Conservation (phyloP, 495 filamentous ascomycete genomes). For the Trichoderma erinaceum region DNA sequence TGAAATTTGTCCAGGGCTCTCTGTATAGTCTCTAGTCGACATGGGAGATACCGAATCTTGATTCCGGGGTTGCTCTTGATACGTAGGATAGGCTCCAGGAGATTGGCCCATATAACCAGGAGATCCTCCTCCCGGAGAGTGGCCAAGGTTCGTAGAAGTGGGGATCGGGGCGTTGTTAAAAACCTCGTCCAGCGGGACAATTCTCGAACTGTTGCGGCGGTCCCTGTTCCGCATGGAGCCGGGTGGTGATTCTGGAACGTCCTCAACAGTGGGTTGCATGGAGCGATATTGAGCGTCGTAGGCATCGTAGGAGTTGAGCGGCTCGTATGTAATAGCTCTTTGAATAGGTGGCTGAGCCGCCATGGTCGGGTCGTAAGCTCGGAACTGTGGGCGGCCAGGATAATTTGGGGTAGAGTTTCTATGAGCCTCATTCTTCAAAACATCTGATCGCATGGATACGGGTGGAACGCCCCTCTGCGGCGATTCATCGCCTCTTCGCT, state of each 20-base stretch:
- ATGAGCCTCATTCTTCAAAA: slow-evolving; percentile 43
- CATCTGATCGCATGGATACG: slow-evolving; percentile 41
- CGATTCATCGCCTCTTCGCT: slow-evolving; percentile 24
- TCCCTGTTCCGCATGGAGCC: slow-evolving; percentile 30
- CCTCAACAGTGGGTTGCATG: slow-evolving; percentile 66
- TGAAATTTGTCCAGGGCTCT: slow-evolving; percentile 15
- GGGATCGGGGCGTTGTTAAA: slow-evolving; percentile 39
- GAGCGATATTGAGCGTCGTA: slow-evolving; percentile 40
- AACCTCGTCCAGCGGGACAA: slow-evolving; percentile 29
- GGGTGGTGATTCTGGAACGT: slow-evolving; percentile 51
- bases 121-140: slow-evolving; percentile 21
- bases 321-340: slow-evolving; percentile 25
- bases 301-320: slow-evolving; percentile 46
- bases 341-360: slow-evolving; percentile 25
- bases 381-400: slow-evolving; percentile 42
- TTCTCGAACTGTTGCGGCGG: slow-evolving; percentile 39
- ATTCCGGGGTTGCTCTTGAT: neutral
- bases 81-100: neutral
- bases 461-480: slow-evolving; percentile 29
- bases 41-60: neutral
- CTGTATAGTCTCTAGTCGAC: slow-evolving; percentile 17
- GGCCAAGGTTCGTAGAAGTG: slow-evolving; percentile 41
- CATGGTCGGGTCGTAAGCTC: slow-evolving; percentile 39
- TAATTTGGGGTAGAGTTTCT: slow-evolving; percentile 36
- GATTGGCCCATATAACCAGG: slow-evolving; percentile 18